Base-by-base conservation (phyloP, 2,329 filamentous ascomycete species). In the Arachnopeziza araneosa region DNA sequence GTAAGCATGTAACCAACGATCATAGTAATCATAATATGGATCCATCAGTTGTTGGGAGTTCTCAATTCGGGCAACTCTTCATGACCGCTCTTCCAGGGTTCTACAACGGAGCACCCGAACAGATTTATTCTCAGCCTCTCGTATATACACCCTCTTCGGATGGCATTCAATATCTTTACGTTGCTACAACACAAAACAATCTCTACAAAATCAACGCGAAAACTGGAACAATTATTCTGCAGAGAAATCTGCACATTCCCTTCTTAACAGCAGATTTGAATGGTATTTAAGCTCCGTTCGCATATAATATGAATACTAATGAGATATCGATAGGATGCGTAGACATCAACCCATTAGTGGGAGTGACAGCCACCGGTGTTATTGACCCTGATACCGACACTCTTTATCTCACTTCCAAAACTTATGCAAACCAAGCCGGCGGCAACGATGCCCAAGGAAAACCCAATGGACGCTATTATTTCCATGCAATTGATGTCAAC, bases 1-100 rank as follows among this genome's bases (percentile, higher is more conserved):
- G 26, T 30, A 9, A 9, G n/a, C 7, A 52, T n/a, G 12, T 22
- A 17, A 44, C 59, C 64, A 52, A 64, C 52, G 1, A 21, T 12
- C 19, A 6, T 36, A 73, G 71, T 22, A 86, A 83, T 67, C 83
- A 87, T 68, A 86, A 86, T 71, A 82, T 87, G 79, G 82, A 86
- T 66, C 84, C 84, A 0, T 75, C 79, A 17, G 73, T 85, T 9
- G 82, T 87, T 1, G 78, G 75, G 50, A 82, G 80, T 58, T 71
- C 78, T 2, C 76, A 81, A 55, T 86, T 85, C 63, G 80, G 78
- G 22, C 79, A 83, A 60, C 71, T 85, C 8, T 86, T 83, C 74
- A 78, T 75, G 65, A 79, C 79, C 0, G 54, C 67, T 0, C 74
- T 85, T 1, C 80, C 82, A 0, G 83, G 83, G 6, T 76, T 73